Conservation (phyloP, 352 stramenopile genomes). For the Pseudoperonospora humuli region DNA sequence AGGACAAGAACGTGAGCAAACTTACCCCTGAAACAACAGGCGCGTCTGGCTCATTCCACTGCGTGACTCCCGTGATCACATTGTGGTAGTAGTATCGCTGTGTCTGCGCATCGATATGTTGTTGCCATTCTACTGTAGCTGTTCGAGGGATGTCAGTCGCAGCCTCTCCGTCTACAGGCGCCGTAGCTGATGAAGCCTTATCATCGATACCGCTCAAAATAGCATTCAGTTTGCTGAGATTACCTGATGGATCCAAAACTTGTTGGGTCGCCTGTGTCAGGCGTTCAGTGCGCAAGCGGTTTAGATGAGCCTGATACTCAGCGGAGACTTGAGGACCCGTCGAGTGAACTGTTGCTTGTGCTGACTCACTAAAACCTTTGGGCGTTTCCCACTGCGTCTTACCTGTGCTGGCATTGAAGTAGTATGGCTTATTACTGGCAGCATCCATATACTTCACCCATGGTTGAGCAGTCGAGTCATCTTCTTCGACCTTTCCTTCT, state of each 20-base stretch:
- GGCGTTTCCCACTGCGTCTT: constrained; percentile 71
- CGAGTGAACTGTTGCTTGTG: constrained; percentile 2
- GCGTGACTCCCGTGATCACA: constrained; percentile 58
- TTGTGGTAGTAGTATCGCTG: constrained; percentile 86
- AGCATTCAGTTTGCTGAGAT: constrained; percentile 59
- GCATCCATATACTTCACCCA: constrained; percentile 76
- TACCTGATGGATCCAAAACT: constrained; percentile 59
- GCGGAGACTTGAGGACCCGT: constrained; percentile 15
- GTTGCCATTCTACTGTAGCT: constrained; percentile 61
- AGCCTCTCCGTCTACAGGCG: neutral
- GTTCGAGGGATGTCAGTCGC: neutral
- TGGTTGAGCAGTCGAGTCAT: constrained; percentile 4
- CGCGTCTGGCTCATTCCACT: constrained; percentile 71
- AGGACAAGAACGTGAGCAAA: neutral
- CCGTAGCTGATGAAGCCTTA: constrained; percentile 1
- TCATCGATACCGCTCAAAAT: constrained; percentile 58
- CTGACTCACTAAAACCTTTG: constrained; percentile 33
- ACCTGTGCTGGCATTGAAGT: constrained; percentile 48
- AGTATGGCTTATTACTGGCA: constrained; percentile 65
- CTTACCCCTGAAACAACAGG: constrained; percentile 63
- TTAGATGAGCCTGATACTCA: constrained; percentile 70
- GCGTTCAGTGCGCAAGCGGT: constrained; percentile 39
- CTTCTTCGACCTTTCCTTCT: neutral
- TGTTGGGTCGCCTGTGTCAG: constrained; percentile 50
- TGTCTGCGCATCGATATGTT: constrained; percentile 75